Percentiles rank a stretch among this genome's conserved stretches.
phyloP scores from a whole-genome alignment of 495 filamentous ascomycete species.

The Xeromyces bisporus region DNA sequence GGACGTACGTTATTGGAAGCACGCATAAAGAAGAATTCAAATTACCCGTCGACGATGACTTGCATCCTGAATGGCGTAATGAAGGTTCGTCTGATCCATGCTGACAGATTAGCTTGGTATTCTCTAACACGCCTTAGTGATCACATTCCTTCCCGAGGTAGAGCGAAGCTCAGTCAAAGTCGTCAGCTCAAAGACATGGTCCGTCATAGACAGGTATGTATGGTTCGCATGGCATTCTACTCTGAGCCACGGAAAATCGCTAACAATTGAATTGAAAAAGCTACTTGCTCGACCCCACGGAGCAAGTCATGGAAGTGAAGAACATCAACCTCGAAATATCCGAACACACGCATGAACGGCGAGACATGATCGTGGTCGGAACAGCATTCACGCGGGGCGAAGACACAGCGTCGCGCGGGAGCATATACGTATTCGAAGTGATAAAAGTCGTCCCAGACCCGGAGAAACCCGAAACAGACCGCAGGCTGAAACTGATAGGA shows the following conservation, averaged over 20 bases:
- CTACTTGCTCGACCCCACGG: slow-evolving; percentile 45
- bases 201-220: slow-evolving; percentile 53
- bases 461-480: slow-evolving; percentile 64
- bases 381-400: slow-evolving; percentile 73
- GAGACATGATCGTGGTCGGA: slow-evolving; percentile 65
- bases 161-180: slow-evolving; percentile 56
- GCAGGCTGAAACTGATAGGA: slow-evolving; percentile 67
- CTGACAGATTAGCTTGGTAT: not conserved
- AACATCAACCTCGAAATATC: slow-evolving; percentile 76
- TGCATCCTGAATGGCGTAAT: slow-evolving; percentile 59
- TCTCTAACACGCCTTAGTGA: slow-evolving; percentile 19
- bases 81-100: slow-evolving; percentile 34
- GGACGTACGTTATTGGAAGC: slow-evolving; percentile 62
- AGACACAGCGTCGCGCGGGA: slow-evolving; percentile 70
- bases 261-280: slow-evolving; percentile 12
- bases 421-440: slow-evolving; percentile 80
- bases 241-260: not conserved
- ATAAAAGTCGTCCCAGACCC: slow-evolving; percentile 84
- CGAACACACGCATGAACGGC: slow-evolving; percentile 72
- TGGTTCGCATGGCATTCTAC: not conserved
- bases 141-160: slow-evolving; percentile 46
- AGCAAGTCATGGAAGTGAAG: slow-evolving; percentile 64
- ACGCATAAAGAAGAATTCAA: slow-evolving; percentile 50
- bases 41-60: slow-evolving; percentile 67
- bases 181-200: slow-evolving; percentile 56